phyloP scores from a whole-genome alignment of 805 yeast species.

The Saccharomycopsis lassenensis region DNA sequence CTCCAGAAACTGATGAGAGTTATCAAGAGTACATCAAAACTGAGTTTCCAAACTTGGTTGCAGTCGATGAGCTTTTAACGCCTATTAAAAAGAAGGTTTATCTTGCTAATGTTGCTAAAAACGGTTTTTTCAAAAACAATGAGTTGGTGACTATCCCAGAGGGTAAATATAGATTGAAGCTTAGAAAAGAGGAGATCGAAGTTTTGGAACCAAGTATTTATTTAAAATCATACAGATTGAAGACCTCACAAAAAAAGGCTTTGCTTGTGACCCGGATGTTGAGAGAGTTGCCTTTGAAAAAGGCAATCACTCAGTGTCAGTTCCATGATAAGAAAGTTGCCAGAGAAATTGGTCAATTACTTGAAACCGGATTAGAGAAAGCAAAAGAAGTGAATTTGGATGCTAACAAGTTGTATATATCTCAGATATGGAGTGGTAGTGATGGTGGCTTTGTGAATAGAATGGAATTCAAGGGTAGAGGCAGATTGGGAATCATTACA shows the following conservation, averaged over 20 bases:
- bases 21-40: conserved; percentile 43
- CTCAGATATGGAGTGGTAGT: conserved; percentile 84
- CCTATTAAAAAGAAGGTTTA: conserved; percentile 66
- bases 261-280: conserved; percentile 69
- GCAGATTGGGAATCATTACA: conserved; percentile 68
- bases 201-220: conserved; percentile 83
- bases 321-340: conserved; percentile 74
- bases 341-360: conserved; percentile 64
- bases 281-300: conserved; percentile 55
- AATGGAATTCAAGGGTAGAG: conserved; percentile 80
- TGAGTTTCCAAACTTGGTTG: conserved; percentile 34
- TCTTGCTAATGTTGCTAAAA: conserved; percentile 42
- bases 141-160: conserved; percentile 38
- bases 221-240: conserved; percentile 68
- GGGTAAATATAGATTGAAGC: conserved; percentile 40
- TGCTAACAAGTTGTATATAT: conserved; percentile 54
- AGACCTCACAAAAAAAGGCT: conserved; percentile 83
- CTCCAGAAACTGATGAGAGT: conserved; percentile 22
- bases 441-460: conserved; percentile 70
- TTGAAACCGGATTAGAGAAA: conserved; percentile 61
- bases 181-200: conserved; percentile 57
- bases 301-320: conserved; percentile 87
- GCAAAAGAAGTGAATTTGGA: conserved; percentile 50
- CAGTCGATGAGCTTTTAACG: conserved; percentile 45
- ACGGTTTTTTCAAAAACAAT: conserved; percentile 62